A percentile compares a stretch with the other conserved stretches of the same genome.
Evolutionary conservation across 139 green algal genomes (phyloP).

Genomic region (Chlamydomonas sp.): DNA sequence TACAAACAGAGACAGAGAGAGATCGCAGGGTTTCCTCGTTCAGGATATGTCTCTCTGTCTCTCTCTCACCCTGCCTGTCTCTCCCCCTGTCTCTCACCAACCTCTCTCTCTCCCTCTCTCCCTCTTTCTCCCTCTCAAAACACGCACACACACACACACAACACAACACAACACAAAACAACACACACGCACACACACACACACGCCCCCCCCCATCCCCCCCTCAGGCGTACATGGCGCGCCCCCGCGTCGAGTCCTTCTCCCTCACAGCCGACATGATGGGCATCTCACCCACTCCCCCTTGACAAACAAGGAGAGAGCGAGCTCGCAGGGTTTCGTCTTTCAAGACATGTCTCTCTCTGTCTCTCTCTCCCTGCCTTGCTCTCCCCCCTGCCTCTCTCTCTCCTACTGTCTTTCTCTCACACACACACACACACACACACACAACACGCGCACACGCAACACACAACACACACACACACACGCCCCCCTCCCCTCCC

Average conservation of each 20-base stretch:
- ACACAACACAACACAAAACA: too few species aligned
- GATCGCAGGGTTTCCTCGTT: not conserved
- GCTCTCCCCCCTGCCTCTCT: too few species aligned
- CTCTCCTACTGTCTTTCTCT: too few species aligned
- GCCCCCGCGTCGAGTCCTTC: too few species aligned
- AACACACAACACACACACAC: not conserved
- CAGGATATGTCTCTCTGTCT: not conserved
- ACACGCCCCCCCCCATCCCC: too few species aligned
- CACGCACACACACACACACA: not conserved
- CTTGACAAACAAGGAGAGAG: conserved; percentile 6
- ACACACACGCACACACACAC: not conserved
- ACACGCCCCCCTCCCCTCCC: not conserved
- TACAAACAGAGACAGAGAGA: not conserved
- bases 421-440: too few species aligned
- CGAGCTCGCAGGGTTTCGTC: not conserved
- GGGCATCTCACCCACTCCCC: too few species aligned
- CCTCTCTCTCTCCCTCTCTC: too few species aligned
- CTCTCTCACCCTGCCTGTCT: not conserved
- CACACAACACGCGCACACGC: not conserved
- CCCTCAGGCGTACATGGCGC: too few species aligned
- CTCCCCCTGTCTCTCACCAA: too few species aligned
- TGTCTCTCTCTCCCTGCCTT: not conserved
- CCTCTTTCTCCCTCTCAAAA: too few species aligned
- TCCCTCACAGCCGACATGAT: too few species aligned
- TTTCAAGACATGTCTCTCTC: not conserved